phyloP scores from a whole-genome alignment of 164 flowering plant genomes.

The Buxus sempervirens region DNA sequence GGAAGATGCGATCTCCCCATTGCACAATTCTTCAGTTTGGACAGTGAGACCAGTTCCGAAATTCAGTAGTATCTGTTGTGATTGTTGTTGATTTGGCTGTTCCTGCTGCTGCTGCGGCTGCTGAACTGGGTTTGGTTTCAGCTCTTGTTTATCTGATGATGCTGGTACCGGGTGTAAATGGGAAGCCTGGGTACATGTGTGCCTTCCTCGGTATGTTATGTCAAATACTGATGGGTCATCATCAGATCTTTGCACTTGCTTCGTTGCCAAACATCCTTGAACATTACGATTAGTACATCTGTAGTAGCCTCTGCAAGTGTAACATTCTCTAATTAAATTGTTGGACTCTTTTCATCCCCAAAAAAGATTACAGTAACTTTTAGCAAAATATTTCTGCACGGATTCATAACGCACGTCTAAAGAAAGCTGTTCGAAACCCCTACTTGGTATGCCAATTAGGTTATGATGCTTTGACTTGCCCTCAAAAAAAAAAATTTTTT shows the following conservation, averaged over 20 bases:
- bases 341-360: neutral
- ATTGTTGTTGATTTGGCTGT: constrained; percentile 4
- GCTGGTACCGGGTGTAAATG: neutral
- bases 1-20: constrained; percentile 22
- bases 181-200: constrained; percentile 55
- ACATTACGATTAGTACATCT: constrained; percentile 75
- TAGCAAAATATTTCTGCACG: too few species aligned
- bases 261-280: constrained; percentile 76
- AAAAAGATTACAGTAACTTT: too few species aligned
- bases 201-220: constrained; percentile 74
- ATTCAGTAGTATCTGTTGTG: constrained; percentile 24
- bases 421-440: too few species aligned
- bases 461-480: too few species aligned
- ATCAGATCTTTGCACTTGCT: constrained; percentile 93
- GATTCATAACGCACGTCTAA: too few species aligned
- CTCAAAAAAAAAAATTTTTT: too few species aligned
- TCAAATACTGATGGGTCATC: constrained; percentile 66
- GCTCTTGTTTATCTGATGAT: constrained; percentile 6
- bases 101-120: neutral
- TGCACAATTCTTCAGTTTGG: constrained; percentile 31
- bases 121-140: neutral
- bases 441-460: too few species aligned
- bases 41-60: constrained; percentile 31
- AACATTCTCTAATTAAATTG: constrained; percentile 1
- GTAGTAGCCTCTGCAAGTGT: constrained; percentile 77